phyloP scores from a whole-genome alignment of 306 rosid genomes.

The Acacia crassicarpa region DNA sequence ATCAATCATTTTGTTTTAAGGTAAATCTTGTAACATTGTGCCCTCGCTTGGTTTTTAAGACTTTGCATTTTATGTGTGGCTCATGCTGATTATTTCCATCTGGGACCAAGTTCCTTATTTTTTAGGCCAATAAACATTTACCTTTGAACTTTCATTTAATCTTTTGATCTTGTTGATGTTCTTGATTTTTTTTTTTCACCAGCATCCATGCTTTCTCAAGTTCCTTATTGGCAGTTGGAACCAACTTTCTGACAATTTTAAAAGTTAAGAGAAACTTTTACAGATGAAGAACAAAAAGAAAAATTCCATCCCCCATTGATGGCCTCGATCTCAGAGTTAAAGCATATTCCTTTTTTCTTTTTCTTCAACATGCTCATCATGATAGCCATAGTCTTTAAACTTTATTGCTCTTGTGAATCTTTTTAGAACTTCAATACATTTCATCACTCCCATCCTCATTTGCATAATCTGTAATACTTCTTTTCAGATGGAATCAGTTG shows the following conservation, averaged over 20 bases:
- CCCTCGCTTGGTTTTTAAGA: constrained; percentile 8
- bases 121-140: constrained; percentile 30
- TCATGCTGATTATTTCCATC: background rate
- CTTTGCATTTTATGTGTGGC: constrained; percentile 8
- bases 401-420: constrained; percentile 32
- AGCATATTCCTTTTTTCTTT: constrained; percentile 51
- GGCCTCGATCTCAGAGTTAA: constrained; percentile 67
- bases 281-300: constrained; percentile 42
- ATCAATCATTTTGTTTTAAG: background rate
- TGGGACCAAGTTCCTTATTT: constrained; percentile 8
- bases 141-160: constrained; percentile 31
- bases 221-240: constrained; percentile 26
- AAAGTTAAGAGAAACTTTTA: constrained; percentile 23
- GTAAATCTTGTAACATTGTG: background rate
- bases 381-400: constrained; percentile 31
- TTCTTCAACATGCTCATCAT: constrained; percentile 48
- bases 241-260: constrained; percentile 29
- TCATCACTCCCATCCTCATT: constrained; percentile 26
- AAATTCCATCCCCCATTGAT: constrained; percentile 44
- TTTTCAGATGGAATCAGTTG: constrained; percentile 80
- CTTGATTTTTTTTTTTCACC: constrained; percentile 9
- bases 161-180: constrained; percentile 42
- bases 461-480: background rate
- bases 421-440: constrained; percentile 2
- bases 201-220: constrained; percentile 1